Percentiles rank a stretch among this genome's conserved stretches.
These are phyloP conservation scores for Clathrospora elynae DNA, from an alignment of 2,329 filamentous ascomycete species.

Conservation along the genomic window DNA sequence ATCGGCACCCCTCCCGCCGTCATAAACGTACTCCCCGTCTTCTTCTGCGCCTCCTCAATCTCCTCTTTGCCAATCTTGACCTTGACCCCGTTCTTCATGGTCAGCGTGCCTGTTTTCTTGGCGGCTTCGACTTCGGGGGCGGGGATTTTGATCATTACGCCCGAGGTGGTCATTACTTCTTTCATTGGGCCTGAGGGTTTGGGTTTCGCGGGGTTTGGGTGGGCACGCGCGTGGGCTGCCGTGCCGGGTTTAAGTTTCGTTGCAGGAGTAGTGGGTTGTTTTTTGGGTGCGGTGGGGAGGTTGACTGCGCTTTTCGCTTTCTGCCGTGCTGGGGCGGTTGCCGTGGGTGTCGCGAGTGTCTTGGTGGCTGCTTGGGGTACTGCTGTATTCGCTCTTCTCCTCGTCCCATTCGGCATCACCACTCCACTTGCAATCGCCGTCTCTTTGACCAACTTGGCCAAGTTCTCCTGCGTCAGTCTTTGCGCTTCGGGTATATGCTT, in stretches of 20 bases:
- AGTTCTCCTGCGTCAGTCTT: conserved; percentile 45
- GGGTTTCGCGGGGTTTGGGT: conserved; percentile 13
- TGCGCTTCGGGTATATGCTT: conserved; percentile 36
- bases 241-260: conserved; percentile 14
- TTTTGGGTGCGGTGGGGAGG: conserved; percentile 21
- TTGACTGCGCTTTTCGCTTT: conserved; percentile 38
- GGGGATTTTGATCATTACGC: conserved; percentile 44
- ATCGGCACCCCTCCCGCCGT: conserved; percentile 42
- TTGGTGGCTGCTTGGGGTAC: conserved; percentile 33
- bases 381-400: conserved; percentile 38
- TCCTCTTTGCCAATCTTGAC: conserved; percentile 42
- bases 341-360: conserved; percentile 25
- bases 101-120: conserved; percentile 39
- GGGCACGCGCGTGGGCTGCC: conserved; percentile 16
- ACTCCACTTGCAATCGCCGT: conserved; percentile 46
- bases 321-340: conserved; percentile 9
- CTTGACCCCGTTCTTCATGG: conserved; percentile 36
- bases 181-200: conserved; percentile 35
- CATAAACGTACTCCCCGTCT: conserved; percentile 33
- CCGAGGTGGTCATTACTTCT: conserved; percentile 37
- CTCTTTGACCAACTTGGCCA: conserved; percentile 47
- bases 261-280: conserved; percentile 7
- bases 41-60: conserved; percentile 39
- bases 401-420: conserved; percentile 39
- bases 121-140: conserved; percentile 37